Percentiles rank a stretch among this genome's conserved stretches.
phyloP scores from a whole-genome alignment of 2,329 filamentous ascomycete species.

The Microcera coccophila region DNA sequence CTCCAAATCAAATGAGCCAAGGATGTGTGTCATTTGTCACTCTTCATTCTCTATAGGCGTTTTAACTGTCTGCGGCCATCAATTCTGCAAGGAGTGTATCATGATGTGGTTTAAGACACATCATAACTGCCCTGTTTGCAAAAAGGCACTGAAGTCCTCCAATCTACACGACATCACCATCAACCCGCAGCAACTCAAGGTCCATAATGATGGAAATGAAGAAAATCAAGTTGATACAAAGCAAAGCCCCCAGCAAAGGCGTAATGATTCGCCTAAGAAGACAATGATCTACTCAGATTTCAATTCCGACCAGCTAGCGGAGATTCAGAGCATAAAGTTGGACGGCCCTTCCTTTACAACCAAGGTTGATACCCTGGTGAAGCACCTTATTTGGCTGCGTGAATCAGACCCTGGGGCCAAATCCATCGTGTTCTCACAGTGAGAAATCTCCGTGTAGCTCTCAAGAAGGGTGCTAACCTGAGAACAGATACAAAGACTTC shows the following conservation, averaged over 20 bases:
- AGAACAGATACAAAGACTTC: constrained; percentile 64
- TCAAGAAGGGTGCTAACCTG: constrained; percentile 7
- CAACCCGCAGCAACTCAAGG: constrained; percentile 68
- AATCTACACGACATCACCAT: constrained; percentile 84
- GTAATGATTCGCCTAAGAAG: constrained; percentile 27
- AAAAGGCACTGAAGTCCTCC: constrained; percentile 57
- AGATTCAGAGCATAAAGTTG: constrained; percentile 80
- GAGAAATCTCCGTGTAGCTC: constrained; percentile 20
- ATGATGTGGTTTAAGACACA: constrained; percentile 71
- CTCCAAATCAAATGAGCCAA: constrained; percentile 58
- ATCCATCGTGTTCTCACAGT: constrained; percentile 89
- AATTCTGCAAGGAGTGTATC: constrained; percentile 89
- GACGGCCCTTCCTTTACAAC: constrained; percentile 73
- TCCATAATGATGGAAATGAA: constrained; percentile 43
- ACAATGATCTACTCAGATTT: constrained; percentile 73
- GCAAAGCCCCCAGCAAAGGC: constrained; percentile 14
- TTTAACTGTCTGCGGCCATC: constrained; percentile 83
- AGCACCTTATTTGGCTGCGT: constrained; percentile 83
- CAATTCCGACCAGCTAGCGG: constrained; percentile 62
- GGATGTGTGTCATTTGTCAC: constrained; percentile 84
- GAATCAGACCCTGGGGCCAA: constrained; percentile 82
- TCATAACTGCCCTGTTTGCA: constrained; percentile 80
- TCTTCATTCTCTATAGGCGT: constrained; percentile 71
- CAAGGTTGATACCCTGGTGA: constrained; percentile 79
- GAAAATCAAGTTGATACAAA: constrained; percentile 8